Conservation (phyloP, 495 filamentous ascomycete genomes). For the Aspergillus panamensis region DNA sequence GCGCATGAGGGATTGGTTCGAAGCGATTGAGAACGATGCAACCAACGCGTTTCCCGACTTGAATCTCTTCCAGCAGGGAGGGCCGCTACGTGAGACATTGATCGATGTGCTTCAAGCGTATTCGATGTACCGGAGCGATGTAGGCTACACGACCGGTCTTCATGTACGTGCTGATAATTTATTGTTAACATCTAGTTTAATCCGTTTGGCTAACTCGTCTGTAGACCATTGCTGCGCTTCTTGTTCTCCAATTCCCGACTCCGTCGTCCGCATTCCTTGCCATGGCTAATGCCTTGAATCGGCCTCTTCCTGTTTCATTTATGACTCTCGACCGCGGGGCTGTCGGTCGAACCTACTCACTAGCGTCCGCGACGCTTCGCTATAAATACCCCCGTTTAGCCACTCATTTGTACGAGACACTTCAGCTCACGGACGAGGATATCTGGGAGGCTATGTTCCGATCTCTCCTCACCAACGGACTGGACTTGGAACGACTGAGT, state of each 20-base stretch:
- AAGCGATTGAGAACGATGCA: slow-evolving; percentile 66
- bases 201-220: neutral
- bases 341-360: slow-evolving; percentile 65
- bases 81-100: slow-evolving; percentile 70
- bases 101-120: slow-evolving; percentile 85
- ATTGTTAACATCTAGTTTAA: too few species aligned
- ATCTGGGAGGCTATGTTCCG: slow-evolving; percentile 58
- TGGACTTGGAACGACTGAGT: slow-evolving; percentile 69
- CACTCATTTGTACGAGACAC: slow-evolving; percentile 57
- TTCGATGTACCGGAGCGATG: slow-evolving; percentile 88
- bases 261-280: slow-evolving; percentile 71
- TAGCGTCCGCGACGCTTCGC: slow-evolving; percentile 65
- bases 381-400: slow-evolving; percentile 70
- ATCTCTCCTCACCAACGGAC: slow-evolving; percentile 52
- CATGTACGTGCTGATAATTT: slow-evolving; percentile 40
- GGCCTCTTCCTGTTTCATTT: slow-evolving; percentile 83
- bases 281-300: slow-evolving; percentile 86
- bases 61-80: slow-evolving; percentile 75
- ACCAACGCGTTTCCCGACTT: slow-evolving; percentile 73
- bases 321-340: slow-evolving; percentile 71
- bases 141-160: slow-evolving; percentile 84
- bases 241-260: slow-evolving; percentile 76
- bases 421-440: slow-evolving; percentile 44
- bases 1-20: slow-evolving; percentile 58
- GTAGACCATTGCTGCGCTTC: slow-evolving; percentile 78